Evolutionary conservation across 2,329 filamentous ascomycete species (phyloP).

Genomic region (Ophiostoma sp.): DNA sequence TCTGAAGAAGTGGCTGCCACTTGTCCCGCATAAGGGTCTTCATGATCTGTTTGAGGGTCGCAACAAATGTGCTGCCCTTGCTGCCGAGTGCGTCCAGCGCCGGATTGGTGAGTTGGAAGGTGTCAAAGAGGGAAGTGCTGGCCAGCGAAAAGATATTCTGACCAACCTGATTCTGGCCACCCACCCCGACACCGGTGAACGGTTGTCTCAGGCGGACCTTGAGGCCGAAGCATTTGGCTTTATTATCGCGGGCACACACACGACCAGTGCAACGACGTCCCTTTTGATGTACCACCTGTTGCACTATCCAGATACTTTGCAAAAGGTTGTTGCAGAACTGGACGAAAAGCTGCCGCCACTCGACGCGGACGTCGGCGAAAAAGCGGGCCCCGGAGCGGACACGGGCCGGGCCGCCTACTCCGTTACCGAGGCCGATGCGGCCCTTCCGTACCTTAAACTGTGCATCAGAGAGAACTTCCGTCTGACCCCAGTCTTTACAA

Average conservation of each 20-base stretch:
- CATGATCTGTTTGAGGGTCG: slow-evolving; percentile 33
- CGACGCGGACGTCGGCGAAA: neutral
- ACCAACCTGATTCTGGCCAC: slow-evolving; percentile 41
- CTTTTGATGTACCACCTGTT: slow-evolving; percentile 39
- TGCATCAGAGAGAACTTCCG: slow-evolving; percentile 40
- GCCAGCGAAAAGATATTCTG: slow-evolving; percentile 37
- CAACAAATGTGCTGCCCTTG: slow-evolving; percentile 27
- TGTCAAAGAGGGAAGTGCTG: neutral
- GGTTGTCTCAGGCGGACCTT: slow-evolving; percentile 36
- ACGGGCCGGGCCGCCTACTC: slow-evolving; percentile 32
- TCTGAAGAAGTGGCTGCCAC: slow-evolving; percentile 19
- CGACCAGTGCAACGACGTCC: slow-evolving; percentile 36
- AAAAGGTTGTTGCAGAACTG: slow-evolving; percentile 19
- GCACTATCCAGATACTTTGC: slow-evolving; percentile 34
- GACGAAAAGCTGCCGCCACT: slow-evolving; percentile 4
- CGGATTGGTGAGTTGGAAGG: slow-evolving; percentile 25
- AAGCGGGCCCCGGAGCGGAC: neutral
- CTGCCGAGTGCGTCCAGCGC: slow-evolving; percentile 30
- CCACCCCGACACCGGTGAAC: slow-evolving; percentile 40
- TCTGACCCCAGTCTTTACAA: slow-evolving; percentile 39
- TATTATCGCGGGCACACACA: slow-evolving; percentile 41
- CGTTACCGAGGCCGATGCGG: slow-evolving; percentile 30
- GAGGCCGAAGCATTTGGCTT: slow-evolving; percentile 42
- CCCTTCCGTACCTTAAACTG: slow-evolving; percentile 34
- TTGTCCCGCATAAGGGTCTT: slow-evolving; percentile 33